Evolutionary conservation across 148 eudicot genomes (phyloP).

Genomic region (Fagopyrum homotropicum): DNA sequence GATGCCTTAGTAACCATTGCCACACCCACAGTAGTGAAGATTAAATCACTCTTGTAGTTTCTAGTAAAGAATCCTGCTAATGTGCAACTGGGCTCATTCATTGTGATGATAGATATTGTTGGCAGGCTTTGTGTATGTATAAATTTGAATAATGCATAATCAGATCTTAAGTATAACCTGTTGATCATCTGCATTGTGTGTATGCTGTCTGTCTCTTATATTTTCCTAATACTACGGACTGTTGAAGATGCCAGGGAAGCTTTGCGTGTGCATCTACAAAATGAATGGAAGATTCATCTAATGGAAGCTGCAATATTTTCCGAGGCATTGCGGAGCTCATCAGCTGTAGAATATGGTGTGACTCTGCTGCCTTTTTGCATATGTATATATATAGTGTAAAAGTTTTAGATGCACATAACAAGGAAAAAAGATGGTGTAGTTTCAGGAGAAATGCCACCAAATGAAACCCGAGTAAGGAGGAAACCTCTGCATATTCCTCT

Average conservation of each 20-base stretch:
- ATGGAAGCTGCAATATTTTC: slow-evolving; percentile 65
- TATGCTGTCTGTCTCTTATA: not conserved
- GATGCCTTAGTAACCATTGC: not conserved
- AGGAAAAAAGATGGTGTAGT: slow-evolving; percentile 5
- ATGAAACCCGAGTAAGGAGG: slow-evolving; percentile 23
- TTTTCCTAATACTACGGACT: slow-evolving; percentile 1
- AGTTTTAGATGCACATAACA: not conserved
- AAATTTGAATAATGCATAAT: not conserved
- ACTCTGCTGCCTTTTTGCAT: not conserved
- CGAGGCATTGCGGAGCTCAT: slow-evolving; percentile 50
- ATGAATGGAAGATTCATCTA: slow-evolving; percentile 51
- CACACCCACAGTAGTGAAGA: not conserved
- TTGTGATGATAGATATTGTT: not conserved
- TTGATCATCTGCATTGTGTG: not conserved
- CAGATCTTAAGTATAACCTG: not conserved
- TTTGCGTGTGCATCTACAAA: slow-evolving; percentile 47
- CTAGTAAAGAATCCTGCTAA: not conserved
- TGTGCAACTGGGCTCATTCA: not conserved
- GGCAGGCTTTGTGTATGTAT: not conserved
- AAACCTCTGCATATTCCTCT: slow-evolving; percentile 50
- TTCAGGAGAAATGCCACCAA: slow-evolving; percentile 35
- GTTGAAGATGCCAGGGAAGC: slow-evolving; percentile 55
- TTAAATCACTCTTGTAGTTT: not conserved
- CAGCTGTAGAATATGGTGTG: slow-evolving; percentile 30
- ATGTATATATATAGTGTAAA: not conserved